Evolutionary conservation across 495 filamentous ascomycete genomes (phyloP).

Genomic region (Penicillium paradoxum): DNA sequence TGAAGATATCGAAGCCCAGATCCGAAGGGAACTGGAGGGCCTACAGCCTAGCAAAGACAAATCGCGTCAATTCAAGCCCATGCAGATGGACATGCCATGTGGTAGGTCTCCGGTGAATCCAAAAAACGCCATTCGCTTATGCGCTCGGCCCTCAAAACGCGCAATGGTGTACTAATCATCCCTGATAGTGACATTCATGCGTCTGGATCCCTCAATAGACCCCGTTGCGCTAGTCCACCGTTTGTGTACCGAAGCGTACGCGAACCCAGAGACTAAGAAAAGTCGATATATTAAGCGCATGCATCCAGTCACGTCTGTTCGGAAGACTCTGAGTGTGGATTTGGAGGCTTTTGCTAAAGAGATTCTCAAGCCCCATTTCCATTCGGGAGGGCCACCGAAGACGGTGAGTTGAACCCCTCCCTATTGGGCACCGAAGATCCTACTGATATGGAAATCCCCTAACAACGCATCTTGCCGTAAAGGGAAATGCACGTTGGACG

Average conservation of each 20-base stretch:
- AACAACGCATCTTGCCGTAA: not conserved
- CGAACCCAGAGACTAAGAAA: conserved; percentile 48
- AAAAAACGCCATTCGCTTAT: conserved; percentile 5
- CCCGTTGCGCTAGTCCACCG: conserved; percentile 72
- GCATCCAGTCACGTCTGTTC: conserved; percentile 70
- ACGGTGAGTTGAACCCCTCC: conserved; percentile 36
- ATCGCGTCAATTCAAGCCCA: conserved; percentile 50
- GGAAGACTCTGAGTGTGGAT: conserved; percentile 73
- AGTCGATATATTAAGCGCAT: conserved; percentile 77
- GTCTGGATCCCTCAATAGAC: conserved; percentile 60
- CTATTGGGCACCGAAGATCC: not conserved
- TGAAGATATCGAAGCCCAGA: conserved; percentile 77
- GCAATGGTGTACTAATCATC: conserved; percentile 10
- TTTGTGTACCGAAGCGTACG: conserved; percentile 64
- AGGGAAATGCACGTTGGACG: not conserved
- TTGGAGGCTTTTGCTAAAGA: conserved; percentile 64
- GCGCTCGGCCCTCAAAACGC: conserved; percentile 45
- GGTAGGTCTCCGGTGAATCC: conserved; percentile 49
- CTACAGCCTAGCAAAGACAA: conserved; percentile 51
- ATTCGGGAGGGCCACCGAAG: conserved; percentile 43
- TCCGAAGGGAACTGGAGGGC: conserved; percentile 67
- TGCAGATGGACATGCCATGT: conserved; percentile 74
- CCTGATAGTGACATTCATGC: conserved; percentile 38
- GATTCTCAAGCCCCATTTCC: conserved; percentile 71
- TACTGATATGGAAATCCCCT: conserved; percentile 4